Percentiles rank a stretch among this genome's conserved stretches.
Evolutionary conservation across 2,329 filamentous ascomycete species (phyloP).

Genomic region (Penicillium occitanis): DNA sequence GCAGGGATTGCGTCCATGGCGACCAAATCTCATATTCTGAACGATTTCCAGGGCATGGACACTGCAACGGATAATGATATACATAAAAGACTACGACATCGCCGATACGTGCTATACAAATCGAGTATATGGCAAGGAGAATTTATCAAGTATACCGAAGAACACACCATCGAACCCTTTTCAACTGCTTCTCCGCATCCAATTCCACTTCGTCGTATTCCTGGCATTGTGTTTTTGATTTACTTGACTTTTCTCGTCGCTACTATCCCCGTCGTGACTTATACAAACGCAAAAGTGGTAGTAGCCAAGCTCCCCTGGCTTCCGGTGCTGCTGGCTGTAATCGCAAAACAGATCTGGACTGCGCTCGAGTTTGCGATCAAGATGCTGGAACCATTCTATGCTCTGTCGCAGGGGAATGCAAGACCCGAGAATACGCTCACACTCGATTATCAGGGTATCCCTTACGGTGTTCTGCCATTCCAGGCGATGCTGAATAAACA

Average conservation of each 20-base stretch:
- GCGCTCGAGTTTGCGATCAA: constrained; percentile 50
- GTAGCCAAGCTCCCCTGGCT: constrained; percentile 47
- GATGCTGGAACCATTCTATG: constrained; percentile 51
- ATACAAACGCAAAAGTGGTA: constrained; percentile 39
- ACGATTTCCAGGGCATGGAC: constrained; percentile 50
- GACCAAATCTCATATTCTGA: constrained; percentile 51
- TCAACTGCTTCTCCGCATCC: constrained; percentile 43
- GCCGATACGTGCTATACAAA: constrained; percentile 52
- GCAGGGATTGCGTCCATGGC: constrained; percentile 54
- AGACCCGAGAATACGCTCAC: constrained; percentile 48
- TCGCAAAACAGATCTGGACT: constrained; percentile 50
- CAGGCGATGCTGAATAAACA: constrained; percentile 46
- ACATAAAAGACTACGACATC: constrained; percentile 47
- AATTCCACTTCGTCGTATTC: constrained; percentile 43
- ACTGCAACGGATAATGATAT: constrained; percentile 45
- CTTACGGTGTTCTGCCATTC: constrained; percentile 47
- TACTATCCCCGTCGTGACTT: constrained; percentile 46
- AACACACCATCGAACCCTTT: constrained; percentile 38
- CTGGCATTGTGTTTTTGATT: constrained; percentile 43
- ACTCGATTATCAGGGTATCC: constrained; percentile 51
- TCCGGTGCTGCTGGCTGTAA: constrained; percentile 46
- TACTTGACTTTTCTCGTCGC: constrained; percentile 42
- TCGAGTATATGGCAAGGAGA: constrained; percentile 54
- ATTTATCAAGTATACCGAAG: constrained; percentile 38
- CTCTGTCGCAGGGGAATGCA: constrained; percentile 46